Evolutionary conservation across 2,329 filamentous ascomycete genomes (phyloP).

Genomic region (Monosporascus cannonballus): DNA sequence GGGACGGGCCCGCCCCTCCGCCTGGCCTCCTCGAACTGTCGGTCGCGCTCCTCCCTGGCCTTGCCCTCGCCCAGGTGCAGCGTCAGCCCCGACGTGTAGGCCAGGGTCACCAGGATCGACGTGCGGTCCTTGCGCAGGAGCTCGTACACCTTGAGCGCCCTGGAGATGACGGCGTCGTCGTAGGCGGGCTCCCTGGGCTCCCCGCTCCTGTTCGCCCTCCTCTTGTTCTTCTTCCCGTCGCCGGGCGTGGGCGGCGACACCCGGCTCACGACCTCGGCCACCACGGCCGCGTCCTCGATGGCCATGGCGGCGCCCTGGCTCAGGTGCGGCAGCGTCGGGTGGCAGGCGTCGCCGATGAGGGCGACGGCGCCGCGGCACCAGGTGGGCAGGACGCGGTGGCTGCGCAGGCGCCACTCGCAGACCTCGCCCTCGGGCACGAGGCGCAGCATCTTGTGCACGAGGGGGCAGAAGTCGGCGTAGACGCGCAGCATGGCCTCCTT

Average conservation of each 20-base stretch:
- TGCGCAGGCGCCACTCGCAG: slow-evolving; percentile 58
- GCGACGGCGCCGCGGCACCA: slow-evolving; percentile 53
- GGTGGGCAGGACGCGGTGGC: slow-evolving; percentile 48
- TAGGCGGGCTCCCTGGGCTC: slow-evolving; percentile 2
- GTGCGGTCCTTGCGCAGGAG: slow-evolving; percentile 50
- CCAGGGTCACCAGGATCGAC: slow-evolving; percentile 46
- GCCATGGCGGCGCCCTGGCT: slow-evolving; percentile 64
- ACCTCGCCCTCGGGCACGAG: slow-evolving; percentile 57
- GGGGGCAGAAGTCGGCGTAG: slow-evolving; percentile 55
- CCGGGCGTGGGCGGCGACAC: slow-evolving; percentile 22
- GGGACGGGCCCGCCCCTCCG: slow-evolving; percentile 45
- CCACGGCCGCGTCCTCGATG: slow-evolving; percentile 58
- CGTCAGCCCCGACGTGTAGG: slow-evolving; percentile 44
- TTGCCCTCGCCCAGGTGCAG: slow-evolving; percentile 53
- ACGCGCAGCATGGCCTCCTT: slow-evolving; percentile 57
- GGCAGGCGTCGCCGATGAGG: slow-evolving; percentile 59
- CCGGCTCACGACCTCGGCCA: slow-evolving; percentile 44
- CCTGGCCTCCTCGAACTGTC: slow-evolving; percentile 46
- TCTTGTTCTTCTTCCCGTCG: slow-evolving; percentile 5
- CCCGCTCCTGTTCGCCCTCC: too few relatives aligned
- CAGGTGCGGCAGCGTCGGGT: slow-evolving; percentile 62
- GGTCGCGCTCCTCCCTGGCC: slow-evolving; percentile 53
- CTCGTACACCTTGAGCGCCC: slow-evolving; percentile 49
- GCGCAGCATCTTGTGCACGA: slow-evolving; percentile 52
- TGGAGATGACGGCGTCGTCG: slow-evolving; percentile 35